Conservation (phyloP, 1,139 yeast species). For the Lodderomyces orthopsilosis region DNA sequence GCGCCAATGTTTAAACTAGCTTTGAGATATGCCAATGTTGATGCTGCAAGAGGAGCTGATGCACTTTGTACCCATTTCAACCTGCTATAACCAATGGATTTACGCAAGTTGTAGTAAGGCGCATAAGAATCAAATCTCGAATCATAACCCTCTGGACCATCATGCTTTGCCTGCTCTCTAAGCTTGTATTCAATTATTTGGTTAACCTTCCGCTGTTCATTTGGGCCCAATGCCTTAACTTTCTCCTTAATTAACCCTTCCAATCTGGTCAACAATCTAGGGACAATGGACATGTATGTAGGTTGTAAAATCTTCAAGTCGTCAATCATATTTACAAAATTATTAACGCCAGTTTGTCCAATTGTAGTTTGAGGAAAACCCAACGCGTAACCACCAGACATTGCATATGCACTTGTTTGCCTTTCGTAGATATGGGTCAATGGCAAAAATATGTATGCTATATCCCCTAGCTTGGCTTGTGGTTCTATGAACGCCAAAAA, state of each 20-base stretch:
- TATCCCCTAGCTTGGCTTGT: slow-evolving; percentile 15
- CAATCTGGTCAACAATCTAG: slow-evolving; percentile 30
- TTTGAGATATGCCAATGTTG: slow-evolving; percentile 30
- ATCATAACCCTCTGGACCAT: slow-evolving; percentile 26
- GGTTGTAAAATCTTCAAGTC: slow-evolving; percentile 32
- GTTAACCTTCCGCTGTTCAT: slow-evolving; percentile 16
- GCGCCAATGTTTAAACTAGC: slow-evolving; percentile 34
- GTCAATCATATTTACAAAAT: slow-evolving; percentile 21
- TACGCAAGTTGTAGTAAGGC: slow-evolving; percentile 25
- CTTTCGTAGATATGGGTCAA: slow-evolving; percentile 39
- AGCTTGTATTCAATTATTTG: slow-evolving; percentile 25
- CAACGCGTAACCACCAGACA: slow-evolving; percentile 34
- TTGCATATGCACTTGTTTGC: slow-evolving; percentile 30
- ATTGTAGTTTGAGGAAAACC: slow-evolving; percentile 39
- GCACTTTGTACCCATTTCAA: slow-evolving; percentile 29
- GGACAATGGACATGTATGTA: slow-evolving; percentile 33
- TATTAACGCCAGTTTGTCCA: slow-evolving; percentile 14
- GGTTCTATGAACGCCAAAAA: slow-evolving; percentile 18
- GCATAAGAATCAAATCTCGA: slow-evolving; percentile 21
- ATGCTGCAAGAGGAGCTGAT: slow-evolving; percentile 35
- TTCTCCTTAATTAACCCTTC: slow-evolving; percentile 40
- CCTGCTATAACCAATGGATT: slow-evolving; percentile 29
- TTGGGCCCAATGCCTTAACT: slow-evolving; percentile 20
- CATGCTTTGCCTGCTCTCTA: slow-evolving; percentile 22
- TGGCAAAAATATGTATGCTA: slow-evolving; percentile 29